Evolutionary conservation across 2,329 filamentous ascomycete species (phyloP), one percentile per base, ranked within the genome.

Genomic region (Albophoma yamanashiensis): DNA sequence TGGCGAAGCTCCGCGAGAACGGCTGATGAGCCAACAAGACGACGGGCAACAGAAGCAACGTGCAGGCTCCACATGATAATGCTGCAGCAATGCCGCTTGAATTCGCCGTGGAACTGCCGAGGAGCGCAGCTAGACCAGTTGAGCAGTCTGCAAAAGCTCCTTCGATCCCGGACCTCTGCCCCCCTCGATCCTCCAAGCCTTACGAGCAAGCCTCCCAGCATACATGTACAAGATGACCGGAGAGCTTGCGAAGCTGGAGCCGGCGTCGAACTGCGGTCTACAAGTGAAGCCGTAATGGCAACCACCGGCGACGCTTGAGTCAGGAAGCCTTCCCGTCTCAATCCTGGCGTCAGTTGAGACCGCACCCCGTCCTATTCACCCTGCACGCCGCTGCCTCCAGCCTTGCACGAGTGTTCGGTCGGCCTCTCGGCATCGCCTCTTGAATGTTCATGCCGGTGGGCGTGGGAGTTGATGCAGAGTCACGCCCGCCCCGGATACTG

Each of bases 1-100:
- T 88, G 62, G 84, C 84, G 9, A 85, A 75, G 64, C 70, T 88
- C 31, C 76, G 84, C 59, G 75, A 85, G 59, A 65, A 64, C 17
- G 69, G 67, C 55, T 73, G 62, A 65, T 20, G 20, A 36, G 31
- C 20, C 50, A 36, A 34, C 27, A 12, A 53, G 47, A 27, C n/a
- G 31, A 36, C 20, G 11, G 36, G 31, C 11, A 22, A 9, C 17
- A 36, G 50, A 53, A 53, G 31, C 50, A 36, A 53, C 50, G 31
- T 53, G 50, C 31, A 36, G 31, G 14, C 27, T 22, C 50, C 50
- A 20, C 50, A 22, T 53, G 50, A 53, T 22, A 31, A 12, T 17
- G 17, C 12, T 36, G 20, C 31, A 55, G 50, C 20, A 14, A 12
- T 14, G 17, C 11, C 17, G 50, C 27, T 55, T 11, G 20, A 55